Evolutionary conservation across 2,329 filamentous ascomycete species (phyloP), one percentile per base, ranked within the genome.

Genomic region (Hymenoscyphus occultus): DNA sequence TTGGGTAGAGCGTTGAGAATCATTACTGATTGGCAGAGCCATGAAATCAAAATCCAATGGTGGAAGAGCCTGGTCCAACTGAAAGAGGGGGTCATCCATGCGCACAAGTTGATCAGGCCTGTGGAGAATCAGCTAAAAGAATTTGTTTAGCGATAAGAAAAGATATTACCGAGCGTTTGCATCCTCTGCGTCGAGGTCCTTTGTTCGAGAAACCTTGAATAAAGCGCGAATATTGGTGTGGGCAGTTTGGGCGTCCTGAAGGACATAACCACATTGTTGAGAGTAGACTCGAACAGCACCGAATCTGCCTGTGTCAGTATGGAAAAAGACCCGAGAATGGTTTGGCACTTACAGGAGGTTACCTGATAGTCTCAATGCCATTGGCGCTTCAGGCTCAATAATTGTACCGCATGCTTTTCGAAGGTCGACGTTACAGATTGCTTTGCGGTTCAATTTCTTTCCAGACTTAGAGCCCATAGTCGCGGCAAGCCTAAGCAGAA

Each of bases 371-470:
- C 95, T 89, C 69, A 99, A 78, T 4, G 95, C 94, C 79, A 99
- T 89, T 2, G 95, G 95, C 1, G 91, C 92, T 5, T 89, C 91
- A 72, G 91, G 93, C 64, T 91, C 84, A 45, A 91, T 86, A 75
- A 99, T 97, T n/a, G 90, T 95, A 69, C 89, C 84, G 77, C 94
- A 97, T 64, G 95, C 93, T 74, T 90, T 93, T 42, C 87, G 83
- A 32, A 99, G 88, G 73, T 98, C 85, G 70, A 99, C 95, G 16
- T 92, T 87, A 65, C 94, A 86, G 65, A 99, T 96, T 9, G 91
- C 90, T 76, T 95, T 97, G 59, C 90, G 87, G 7, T 89, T 91
- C 71, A 99, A 81, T 72, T 88, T 92, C 71, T 87, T 90, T 45
- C 89, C 82, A 0, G 88, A 90, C 69, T 87, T 91, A 4, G 86